Percentiles rank a stretch among this genome's conserved stretches.
Conservation (phyloP, 176 grass and related monocot genomes). For the Aegilops longissima region DNA sequence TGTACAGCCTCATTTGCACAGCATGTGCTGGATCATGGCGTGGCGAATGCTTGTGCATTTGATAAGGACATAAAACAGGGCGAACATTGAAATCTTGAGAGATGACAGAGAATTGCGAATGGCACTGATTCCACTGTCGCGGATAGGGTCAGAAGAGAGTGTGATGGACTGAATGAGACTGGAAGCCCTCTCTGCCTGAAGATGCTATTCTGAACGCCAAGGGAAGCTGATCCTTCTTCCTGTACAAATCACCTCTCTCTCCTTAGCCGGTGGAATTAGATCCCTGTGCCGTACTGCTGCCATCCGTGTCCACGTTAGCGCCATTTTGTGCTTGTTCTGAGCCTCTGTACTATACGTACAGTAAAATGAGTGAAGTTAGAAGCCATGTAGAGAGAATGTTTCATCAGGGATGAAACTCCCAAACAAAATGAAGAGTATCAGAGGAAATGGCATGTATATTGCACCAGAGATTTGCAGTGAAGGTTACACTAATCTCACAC, state of each 20-base stretch:
- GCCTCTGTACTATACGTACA: not conserved
- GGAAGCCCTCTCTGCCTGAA: conserved; percentile 26
- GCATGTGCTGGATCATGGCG: not conserved
- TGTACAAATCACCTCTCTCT: not conserved
- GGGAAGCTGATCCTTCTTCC: conserved; percentile 11
- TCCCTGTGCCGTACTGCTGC: not conserved
- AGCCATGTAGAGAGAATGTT: not conserved
- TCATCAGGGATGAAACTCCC: not conserved
- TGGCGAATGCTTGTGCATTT: conserved; percentile 9
- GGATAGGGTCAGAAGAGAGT: conserved; percentile 35
- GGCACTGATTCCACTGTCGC: not conserved
- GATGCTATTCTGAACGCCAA: conserved; percentile 34
- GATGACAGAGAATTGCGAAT: too few species aligned
- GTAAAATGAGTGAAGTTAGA: not conserved
- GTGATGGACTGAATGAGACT: conserved; percentile 15
- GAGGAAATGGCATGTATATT: not conserved
- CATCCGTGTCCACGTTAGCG: conserved; percentile 12
- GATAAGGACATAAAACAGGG: conserved; percentile 25
- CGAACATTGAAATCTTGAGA: not conserved
- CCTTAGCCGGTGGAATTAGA: conserved; percentile 32
- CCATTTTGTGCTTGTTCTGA: not conserved
- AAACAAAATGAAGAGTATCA: not conserved
- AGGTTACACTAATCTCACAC: not conserved
- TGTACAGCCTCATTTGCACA: conserved; percentile 18
- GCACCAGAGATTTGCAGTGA: not conserved